Evolutionary conservation across 2,329 filamentous ascomycete species (phyloP), one percentile per base, ranked within the genome.

Genomic region (Penicillium oxalicum): DNA sequence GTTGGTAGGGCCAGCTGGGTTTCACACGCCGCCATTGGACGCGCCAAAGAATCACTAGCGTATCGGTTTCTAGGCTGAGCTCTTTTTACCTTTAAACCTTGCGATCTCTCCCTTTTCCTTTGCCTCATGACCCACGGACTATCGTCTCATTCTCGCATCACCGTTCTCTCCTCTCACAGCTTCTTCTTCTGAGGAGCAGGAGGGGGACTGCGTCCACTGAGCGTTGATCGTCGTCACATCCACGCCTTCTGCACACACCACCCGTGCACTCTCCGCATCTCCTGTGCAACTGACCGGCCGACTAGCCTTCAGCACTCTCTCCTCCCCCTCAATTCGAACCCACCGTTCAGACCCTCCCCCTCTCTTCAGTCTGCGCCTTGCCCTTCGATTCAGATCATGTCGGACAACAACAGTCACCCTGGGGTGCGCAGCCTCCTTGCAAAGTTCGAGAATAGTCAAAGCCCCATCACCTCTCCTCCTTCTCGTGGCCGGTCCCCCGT

Each of bases 361-460:
- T 27, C 8, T 40, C 44, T 38, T 40, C 40, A 40, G 29, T 35
- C 32, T 35, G 18, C 26, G 27, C 4, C 11, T 11, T 7, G 2
- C 29, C 29, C 29, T 11, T 11, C 29, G 29, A 32, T 32, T 11
- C 8, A 7, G 44, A 49, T 35, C 24, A 60, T 60, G 58, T 52
- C 57, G 43, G 58, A 60, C 45, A 60, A 53, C 48, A 59, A 59
- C 43, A 41, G 51, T 42, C 58, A 65, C 43, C 64, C 63, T 25
- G 82, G 80, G 63, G 84, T 88, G 63, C 84, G 78, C 72, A 87
- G 87, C 72, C 80, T 91, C 57, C 78, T 85, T 61, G 87, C 87
- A 63, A 88, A 87, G 78, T 90, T 90, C 67, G 87, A 91, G 75
- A 87, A 82, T 70, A 80, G 78, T 66, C 79, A 81, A 58, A 74